Conservation (phyloP, 2,329 filamentous ascomycete genomes). For the Diaporthe ilicicola region DNA sequence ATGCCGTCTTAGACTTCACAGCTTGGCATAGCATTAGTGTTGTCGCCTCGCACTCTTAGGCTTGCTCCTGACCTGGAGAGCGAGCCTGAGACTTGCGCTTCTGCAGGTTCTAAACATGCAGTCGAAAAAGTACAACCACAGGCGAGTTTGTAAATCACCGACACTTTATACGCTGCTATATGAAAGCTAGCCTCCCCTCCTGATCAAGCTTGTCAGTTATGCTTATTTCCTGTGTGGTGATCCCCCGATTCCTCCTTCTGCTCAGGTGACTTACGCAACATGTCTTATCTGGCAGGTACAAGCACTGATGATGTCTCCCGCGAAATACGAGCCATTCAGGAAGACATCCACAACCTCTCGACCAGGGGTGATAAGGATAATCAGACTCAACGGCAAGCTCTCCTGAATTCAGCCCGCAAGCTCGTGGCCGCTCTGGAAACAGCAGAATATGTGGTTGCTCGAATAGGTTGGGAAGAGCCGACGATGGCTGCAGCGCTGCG, state of each 20-base stretch:
- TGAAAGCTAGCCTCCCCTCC: not conserved
- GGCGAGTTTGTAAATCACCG: too few species aligned
- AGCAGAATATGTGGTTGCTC: not conserved
- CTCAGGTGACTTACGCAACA: not conserved
- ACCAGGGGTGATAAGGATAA: not conserved
- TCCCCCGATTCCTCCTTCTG: too few species aligned
- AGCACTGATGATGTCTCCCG: not conserved
- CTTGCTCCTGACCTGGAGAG: not conserved
- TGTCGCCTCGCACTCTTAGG: not conserved
- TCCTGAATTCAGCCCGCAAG: constrained; percentile 4
- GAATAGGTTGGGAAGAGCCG: constrained; percentile 12
- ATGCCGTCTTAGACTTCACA: not conserved
- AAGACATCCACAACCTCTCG: not conserved
- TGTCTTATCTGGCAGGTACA: not conserved
- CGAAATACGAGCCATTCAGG: not conserved
- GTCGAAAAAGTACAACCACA: not conserved
- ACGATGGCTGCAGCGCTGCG: not conserved
- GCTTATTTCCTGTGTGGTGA: not conserved
- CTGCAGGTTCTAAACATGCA: not conserved
- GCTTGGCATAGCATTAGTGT: not conserved
- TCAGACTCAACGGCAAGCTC: not conserved
- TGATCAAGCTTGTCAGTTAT: not conserved
- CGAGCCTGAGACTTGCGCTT: not conserved
- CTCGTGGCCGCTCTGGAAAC: constrained; percentile 6
- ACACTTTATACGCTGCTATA: not conserved